A percentile compares a stretch with the other conserved stretches of the same genome.
Evolutionary conservation across 164 flowering plant genomes (phyloP).

Genomic region (Piper betle): DNA sequence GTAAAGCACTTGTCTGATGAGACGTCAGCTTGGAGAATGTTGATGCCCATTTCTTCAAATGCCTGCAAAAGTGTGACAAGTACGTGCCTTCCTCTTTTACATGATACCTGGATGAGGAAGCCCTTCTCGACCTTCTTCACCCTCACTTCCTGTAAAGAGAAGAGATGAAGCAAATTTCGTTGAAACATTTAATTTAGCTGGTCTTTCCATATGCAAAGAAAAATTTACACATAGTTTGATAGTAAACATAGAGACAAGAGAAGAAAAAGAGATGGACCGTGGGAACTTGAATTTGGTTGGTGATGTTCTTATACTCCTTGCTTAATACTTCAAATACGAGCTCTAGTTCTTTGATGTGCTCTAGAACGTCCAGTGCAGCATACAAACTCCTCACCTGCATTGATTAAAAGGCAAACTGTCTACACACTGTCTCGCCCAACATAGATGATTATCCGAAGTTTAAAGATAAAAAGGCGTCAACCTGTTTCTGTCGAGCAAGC

Average conservation of each 20-base stretch:
- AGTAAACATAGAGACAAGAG: slow-evolving; percentile 4
- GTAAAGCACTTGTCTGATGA: slow-evolving; percentile 26
- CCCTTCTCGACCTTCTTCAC: slow-evolving; percentile 36
- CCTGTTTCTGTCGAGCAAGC: slow-evolving; percentile 10
- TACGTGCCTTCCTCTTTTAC: slow-evolving; percentile 26
- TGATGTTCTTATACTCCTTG: slow-evolving; percentile 19
- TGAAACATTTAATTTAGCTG: neutral
- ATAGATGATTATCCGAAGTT: neutral
- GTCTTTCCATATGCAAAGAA: neutral
- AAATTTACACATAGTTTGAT: neutral
- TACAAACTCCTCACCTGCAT: slow-evolving; percentile 28
- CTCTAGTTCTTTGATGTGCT: slow-evolving; percentile 26
- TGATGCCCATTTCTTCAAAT: slow-evolving; percentile 38
- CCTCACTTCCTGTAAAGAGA: slow-evolving; percentile 28
- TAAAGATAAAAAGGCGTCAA: neutral
- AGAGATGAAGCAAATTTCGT: neutral
- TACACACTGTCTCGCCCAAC: neutral
- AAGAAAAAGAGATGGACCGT: slow-evolving; percentile 11
- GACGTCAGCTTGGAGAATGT: slow-evolving; percentile 39
- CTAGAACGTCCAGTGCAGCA: slow-evolving; percentile 25
- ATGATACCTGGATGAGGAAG: slow-evolving; percentile 22
- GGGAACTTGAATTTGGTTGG: slow-evolving; percentile 16
- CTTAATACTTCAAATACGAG: slow-evolving; percentile 27
- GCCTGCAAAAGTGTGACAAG: slow-evolving; percentile 37
- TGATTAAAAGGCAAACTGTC: neutral